Evolutionary conservation across 1,284 basidiomycete species (phyloP).

Genomic region (Ganoderma lingzhi): DNA sequence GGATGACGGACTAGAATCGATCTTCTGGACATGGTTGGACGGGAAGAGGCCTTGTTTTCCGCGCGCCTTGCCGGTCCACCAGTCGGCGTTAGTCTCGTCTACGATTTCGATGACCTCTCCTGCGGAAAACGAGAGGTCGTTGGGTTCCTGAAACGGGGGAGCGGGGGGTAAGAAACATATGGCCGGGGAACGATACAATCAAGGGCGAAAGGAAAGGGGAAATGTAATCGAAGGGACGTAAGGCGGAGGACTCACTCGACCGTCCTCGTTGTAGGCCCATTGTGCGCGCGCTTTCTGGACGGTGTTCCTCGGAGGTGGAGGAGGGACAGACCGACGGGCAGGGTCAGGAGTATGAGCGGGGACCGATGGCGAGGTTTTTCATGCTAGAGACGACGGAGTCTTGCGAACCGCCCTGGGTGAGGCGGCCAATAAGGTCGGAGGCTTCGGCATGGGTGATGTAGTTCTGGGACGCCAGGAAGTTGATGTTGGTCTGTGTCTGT

Average conservation of each 20-base stretch:
- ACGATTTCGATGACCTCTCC: slow-evolving; percentile 69
- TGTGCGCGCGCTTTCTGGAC: slow-evolving; percentile 58
- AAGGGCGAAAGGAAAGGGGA: neutral
- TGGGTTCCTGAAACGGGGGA: slow-evolving; percentile 53
- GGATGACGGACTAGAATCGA: slow-evolving; percentile 35
- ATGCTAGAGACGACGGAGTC: slow-evolving; percentile 30
- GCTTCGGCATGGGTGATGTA: slow-evolving; percentile 63
- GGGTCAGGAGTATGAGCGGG: slow-evolving; percentile 36
- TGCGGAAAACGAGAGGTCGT: slow-evolving; percentile 63
- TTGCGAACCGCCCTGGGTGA: slow-evolving; percentile 49
- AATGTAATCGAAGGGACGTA: slow-evolving; percentile 15
- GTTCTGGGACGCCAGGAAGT: slow-evolving; percentile 66
- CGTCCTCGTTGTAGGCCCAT: slow-evolving; percentile 73
- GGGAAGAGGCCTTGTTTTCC: slow-evolving; percentile 73
- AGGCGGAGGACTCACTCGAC: slow-evolving; percentile 42
- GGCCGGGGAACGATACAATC: slow-evolving; percentile 4
- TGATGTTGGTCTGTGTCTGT: slow-evolving; percentile 69
- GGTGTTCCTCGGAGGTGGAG: slow-evolving; percentile 41
- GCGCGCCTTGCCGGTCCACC: slow-evolving; percentile 68
- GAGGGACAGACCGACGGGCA: slow-evolving; percentile 36
- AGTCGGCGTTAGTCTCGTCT: slow-evolving; percentile 67
- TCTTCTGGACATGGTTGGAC: slow-evolving; percentile 65
- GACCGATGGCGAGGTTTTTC: slow-evolving; percentile 31
- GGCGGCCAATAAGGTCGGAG: slow-evolving; percentile 56
- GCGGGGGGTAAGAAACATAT: neutral